Evolutionary conservation across 192 early-diverging fungal species (phyloP), one percentile per base, ranked within the genome.

Genomic region (Coemansia sp.): DNA sequence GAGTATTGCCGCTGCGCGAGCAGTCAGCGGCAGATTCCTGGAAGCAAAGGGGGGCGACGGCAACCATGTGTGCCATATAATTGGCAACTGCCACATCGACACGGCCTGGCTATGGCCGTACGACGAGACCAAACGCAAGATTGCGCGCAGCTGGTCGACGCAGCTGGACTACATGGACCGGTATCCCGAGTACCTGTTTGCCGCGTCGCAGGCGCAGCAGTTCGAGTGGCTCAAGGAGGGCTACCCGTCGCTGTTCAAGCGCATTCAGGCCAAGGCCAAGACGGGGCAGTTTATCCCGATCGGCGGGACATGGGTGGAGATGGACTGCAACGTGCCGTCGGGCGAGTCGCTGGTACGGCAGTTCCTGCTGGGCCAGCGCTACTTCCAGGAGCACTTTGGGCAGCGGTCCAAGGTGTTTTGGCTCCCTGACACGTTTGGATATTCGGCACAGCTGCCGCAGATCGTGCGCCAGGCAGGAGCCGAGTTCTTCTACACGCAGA

Each of bases 401-500:
- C 55, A 73, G 25, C 75, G 78, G 18, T 79, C 76, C 44, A 73
- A 78, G 46, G 85, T 94, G 5, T 94, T 94, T 59, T 96, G 93
- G 95, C 77, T 98, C 5, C 93, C 95, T 5, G 95, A 90, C 64
- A 88, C 89, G 1, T 94, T 97, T 71, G 93, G 93, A 23, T 92
- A 93, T 63, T 87, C 89, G 47, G 84, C 83, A 23, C 89, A 88
- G 60, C 51, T 99, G 27, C 96, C 96, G 7, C 96, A 99, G 77
- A 92, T 99, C 28, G 75, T 93, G 18, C 60, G 78, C 22, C 70
- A 76, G 33, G 61, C 90, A 0, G 91, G 79, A 33, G 69, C 90
- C 42, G 68, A 91, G 63, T 99, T 95, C 66, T 99, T 99, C 50
- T 99, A 96, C 64, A 99, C 96, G 3, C 96, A 98, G 63, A 99